Percentiles rank a stretch among this genome's conserved stretches.
These are phyloP conservation scores for Monosporascus sp. DNA, from an alignment of 2,329 filamentous ascomycete species.

Conservation along the genomic window DNA sequence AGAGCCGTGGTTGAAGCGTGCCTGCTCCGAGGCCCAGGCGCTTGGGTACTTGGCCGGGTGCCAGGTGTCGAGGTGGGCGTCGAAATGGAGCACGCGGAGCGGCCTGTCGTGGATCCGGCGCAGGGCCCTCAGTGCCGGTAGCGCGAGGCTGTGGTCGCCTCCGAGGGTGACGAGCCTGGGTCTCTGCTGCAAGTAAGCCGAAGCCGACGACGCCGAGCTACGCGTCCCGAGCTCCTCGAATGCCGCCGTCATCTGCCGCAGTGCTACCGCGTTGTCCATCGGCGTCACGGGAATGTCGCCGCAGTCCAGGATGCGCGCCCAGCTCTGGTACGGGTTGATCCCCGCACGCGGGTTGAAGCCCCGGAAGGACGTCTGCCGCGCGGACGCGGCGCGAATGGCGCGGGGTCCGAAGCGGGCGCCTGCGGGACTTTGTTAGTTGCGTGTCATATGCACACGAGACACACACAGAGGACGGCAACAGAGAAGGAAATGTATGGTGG, in stretches of 20 bases:
- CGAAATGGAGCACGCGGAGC: constrained; percentile 69
- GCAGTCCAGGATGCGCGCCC: constrained; percentile 79
- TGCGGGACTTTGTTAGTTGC: constrained; percentile 11
- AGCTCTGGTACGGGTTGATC: constrained; percentile 77
- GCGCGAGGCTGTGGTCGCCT: constrained; percentile 66
- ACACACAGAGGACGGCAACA: neutral
- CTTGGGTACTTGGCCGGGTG: constrained; percentile 74
- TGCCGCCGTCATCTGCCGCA: constrained; percentile 78
- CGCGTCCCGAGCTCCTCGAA: constrained; percentile 60
- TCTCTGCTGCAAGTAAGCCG: constrained; percentile 23
- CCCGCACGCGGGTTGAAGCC: constrained; percentile 77
- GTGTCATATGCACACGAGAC: neutral
- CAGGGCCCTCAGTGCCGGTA: constrained; percentile 64
- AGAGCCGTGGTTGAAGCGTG: constrained; percentile 78
- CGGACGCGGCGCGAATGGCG: constrained; percentile 78
- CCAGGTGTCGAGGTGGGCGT: constrained; percentile 80
- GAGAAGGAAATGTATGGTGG: no score
- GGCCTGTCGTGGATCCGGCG: constrained; percentile 55
- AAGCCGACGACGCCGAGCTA: constrained; percentile 33
- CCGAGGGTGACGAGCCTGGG: constrained; percentile 58
- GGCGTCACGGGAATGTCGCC: constrained; percentile 85
- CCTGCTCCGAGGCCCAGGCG: constrained; percentile 64
- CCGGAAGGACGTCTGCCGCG: constrained; percentile 72
- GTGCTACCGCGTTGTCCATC: constrained; percentile 76
- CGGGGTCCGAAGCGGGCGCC: constrained; percentile 79